These are phyloP conservation scores for Batkoa obscura DNA, from an alignment of 371 early-diverging fungal genomes.

Conservation along the genomic window DNA sequence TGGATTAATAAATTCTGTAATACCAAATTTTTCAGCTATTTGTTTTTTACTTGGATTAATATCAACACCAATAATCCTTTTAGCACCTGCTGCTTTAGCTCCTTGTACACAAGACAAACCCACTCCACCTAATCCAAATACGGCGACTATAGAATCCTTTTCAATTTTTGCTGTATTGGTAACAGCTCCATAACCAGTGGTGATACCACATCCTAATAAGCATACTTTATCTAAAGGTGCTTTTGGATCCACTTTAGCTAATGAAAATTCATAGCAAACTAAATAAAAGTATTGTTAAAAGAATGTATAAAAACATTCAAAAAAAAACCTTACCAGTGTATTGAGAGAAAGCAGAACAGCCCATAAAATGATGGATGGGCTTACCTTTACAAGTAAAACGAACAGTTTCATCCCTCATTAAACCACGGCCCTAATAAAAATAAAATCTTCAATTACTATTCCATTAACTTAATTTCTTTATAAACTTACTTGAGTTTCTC, in stretches of 20 bases:
- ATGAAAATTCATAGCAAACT: slow-evolving; percentile 76
- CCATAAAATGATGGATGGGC: slow-evolving; percentile 87
- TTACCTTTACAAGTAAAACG: slow-evolving; percentile 84
- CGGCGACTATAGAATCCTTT: slow-evolving; percentile 53
- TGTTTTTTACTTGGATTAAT: slow-evolving; percentile 65
- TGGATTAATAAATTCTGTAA: slow-evolving; percentile 85
- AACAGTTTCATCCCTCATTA: slow-evolving; percentile 88
- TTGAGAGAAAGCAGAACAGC: slow-evolving; percentile 86
- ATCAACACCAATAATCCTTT: slow-evolving; percentile 79
- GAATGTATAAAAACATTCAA: neutral
- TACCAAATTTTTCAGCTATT: slow-evolving; percentile 68
- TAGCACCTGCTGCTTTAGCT: slow-evolving; percentile 47
- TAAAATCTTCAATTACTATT: too few species aligned
- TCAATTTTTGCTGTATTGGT: slow-evolving; percentile 80
- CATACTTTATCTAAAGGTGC: slow-evolving; percentile 75
- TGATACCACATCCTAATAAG: slow-evolving; percentile 86
- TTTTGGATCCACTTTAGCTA: slow-evolving; percentile 63
- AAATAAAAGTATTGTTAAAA: neutral
- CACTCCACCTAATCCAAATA: slow-evolving; percentile 91
- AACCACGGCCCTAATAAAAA: slow-evolving; percentile 43
- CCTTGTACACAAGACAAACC: slow-evolving; percentile 86
- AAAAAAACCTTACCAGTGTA: slow-evolving; percentile 53
- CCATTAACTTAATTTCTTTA: neutral
- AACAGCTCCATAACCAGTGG: slow-evolving; percentile 92
- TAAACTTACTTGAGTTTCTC: slow-evolving; percentile 59